Conservation (phyloP, 164 flowering plant genomes). For the Liquidambar formosana region DNA sequence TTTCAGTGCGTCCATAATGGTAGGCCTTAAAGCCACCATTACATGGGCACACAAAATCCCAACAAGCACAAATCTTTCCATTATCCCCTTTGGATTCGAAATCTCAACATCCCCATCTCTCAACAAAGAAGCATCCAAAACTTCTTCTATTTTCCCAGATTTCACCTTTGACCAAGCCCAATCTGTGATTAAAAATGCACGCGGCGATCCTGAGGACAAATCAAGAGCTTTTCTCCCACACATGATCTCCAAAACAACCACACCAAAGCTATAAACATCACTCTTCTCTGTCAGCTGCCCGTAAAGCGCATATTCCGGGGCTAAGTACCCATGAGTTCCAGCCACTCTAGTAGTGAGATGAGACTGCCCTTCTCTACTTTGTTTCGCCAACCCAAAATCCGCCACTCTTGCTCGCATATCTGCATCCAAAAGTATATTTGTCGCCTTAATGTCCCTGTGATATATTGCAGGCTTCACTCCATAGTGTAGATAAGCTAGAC, state of each 20-base stretch:
- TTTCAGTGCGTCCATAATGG: constrained; percentile 66
- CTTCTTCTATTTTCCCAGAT: constrained; percentile 50
- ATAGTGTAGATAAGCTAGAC: constrained; percentile 74
- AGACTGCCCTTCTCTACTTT: constrained; percentile 74
- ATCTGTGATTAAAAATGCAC: constrained; percentile 62
- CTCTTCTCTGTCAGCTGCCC: constrained; percentile 90
- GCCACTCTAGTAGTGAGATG: constrained; percentile 87
- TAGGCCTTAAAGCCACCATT: constrained; percentile 84
- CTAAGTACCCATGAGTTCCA: constrained; percentile 86
- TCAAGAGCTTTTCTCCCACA: constrained; percentile 84
- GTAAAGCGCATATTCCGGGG: constrained; percentile 86
- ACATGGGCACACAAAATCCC: constrained; percentile 89
- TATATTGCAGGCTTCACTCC: constrained; percentile 82
- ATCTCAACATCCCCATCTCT: constrained; percentile 27
- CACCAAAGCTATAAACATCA: constrained; percentile 86
- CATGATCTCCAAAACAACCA: constrained; percentile 76
- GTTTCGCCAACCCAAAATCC: constrained; percentile 79
- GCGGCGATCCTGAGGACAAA: constrained; percentile 38
- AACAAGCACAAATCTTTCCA: constrained; percentile 74
- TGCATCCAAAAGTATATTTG: constrained; percentile 72
- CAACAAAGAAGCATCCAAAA: constrained; percentile 49
- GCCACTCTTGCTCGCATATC: constrained; percentile 81
- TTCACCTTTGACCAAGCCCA: constrained; percentile 87
- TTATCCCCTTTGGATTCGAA: constrained; percentile 49
- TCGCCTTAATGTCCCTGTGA: constrained; percentile 79